phyloP scores from a whole-genome alignment of 495 filamentous ascomycete genomes.

The Jackrogersella multiformis region DNA sequence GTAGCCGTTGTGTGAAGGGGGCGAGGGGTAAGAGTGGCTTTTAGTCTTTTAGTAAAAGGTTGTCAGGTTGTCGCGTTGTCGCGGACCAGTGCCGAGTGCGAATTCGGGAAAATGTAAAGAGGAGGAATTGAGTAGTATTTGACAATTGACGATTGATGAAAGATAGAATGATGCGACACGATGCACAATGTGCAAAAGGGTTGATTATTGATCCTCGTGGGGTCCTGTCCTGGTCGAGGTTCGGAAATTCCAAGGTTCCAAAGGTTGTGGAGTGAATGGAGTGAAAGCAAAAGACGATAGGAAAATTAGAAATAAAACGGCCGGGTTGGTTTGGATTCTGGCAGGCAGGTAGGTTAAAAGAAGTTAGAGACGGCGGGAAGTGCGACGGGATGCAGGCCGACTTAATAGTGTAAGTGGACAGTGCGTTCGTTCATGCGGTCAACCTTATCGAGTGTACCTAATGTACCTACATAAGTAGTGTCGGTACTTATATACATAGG shows the following conservation, averaged over 20 bases:
- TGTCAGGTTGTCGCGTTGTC: not conserved
- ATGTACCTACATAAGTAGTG: too few relatives aligned
- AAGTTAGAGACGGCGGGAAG: conserved; percentile 9
- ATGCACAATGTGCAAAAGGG: conserved; percentile 12
- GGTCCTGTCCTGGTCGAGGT: too few relatives aligned
- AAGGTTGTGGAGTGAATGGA: conserved; percentile 17
- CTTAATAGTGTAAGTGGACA: conserved; percentile 12
- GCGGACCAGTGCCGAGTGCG: not conserved
- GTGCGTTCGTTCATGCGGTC: conserved; percentile 23
- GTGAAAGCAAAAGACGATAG: conserved; percentile 19
- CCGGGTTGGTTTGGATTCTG: conserved; percentile 6
- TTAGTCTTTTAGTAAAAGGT: too few relatives aligned
- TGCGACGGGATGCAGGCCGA: conserved; percentile 12
- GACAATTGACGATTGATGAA: conserved; percentile 5
- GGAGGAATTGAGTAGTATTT: conserved; percentile 5
- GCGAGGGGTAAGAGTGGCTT: too few relatives aligned
- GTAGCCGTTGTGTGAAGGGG: too few relatives aligned
- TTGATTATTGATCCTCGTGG: not conserved
- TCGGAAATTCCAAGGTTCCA: not conserved
- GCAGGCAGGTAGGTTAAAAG: not conserved
- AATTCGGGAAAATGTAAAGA: not conserved
- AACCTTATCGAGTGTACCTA: too few relatives aligned
- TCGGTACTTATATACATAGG: too few relatives aligned
- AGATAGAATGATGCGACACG: conserved; percentile 14
- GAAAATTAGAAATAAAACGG: conserved; percentile 2